A percentile compares a stretch with the other conserved stretches of the same genome.
These are phyloP conservation scores for Hirsutella minnesotensis DNA, from an alignment of 2,329 filamentous ascomycete species.

Conservation along the genomic window DNA sequence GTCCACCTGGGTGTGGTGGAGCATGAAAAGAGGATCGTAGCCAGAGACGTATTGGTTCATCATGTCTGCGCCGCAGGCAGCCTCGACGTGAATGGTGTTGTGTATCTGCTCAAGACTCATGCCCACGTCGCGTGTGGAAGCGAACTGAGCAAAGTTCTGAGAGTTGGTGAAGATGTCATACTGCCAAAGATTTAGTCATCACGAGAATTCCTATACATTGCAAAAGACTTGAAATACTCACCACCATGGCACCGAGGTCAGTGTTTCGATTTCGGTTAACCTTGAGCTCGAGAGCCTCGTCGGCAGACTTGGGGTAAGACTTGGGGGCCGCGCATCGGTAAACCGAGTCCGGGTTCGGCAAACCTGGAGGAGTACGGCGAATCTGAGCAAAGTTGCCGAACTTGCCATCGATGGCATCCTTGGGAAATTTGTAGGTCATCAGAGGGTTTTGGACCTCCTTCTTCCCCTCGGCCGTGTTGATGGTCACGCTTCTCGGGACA, in stretches of 20 bases:
- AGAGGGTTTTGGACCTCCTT: not conserved
- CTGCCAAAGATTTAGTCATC: not conserved
- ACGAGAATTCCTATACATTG: not conserved
- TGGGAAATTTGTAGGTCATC: not conserved
- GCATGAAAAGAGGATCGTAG: not conserved
- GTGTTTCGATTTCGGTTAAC: not conserved
- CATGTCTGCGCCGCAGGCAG: not conserved
- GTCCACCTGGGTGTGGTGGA: not conserved
- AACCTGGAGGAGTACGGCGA: not conserved
- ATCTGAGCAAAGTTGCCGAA: not conserved
- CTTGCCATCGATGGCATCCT: not conserved
- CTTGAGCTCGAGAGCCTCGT: not conserved
- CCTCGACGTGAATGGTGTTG: not conserved
- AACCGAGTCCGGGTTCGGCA: not conserved
- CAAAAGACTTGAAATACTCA: not conserved
- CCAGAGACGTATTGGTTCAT: not conserved
- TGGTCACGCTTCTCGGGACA: not conserved
- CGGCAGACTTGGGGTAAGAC: not conserved
- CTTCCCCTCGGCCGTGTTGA: not conserved
- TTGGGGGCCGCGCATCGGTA: not conserved
- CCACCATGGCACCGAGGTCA: not conserved
- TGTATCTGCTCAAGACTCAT: not conserved
- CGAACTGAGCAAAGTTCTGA: not conserved
- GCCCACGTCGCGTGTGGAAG: not conserved
- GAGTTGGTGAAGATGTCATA: not conserved